Evolutionary conservation across 2,329 filamentous ascomycete genomes (phyloP), one percentile per base, ranked within the genome.

Genomic region (Lecanoromycetidae sp.): DNA sequence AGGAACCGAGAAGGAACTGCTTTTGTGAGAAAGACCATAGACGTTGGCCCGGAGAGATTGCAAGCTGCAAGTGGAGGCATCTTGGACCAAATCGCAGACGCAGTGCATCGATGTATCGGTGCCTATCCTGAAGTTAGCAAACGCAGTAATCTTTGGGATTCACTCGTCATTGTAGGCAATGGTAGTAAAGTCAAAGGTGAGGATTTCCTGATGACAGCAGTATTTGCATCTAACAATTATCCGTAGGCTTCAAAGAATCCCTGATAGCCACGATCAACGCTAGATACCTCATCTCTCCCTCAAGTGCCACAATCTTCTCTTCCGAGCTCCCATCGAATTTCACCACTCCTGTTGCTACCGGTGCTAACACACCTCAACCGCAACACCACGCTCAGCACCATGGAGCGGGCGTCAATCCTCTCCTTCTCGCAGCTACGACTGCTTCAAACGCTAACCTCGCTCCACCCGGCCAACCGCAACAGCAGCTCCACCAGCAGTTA

Each of bases 241-340:
- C 30, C 57, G 70, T 71, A 69, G 87, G 91, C 4, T 90, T 98
- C 63, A 88, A 84, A 55, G 87, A 95, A 57, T 86, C 90, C 55
- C 79, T 98, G 39, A 63, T 96, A 30, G 76, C 83, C 57, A 87
- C 80, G 0, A 76, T 98, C 29, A 77, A 77, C 30, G 76, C 81
- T 40, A 87, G 88, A 54, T 91, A 94, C 63, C 76, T 95, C 45
- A 80, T 98, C 55, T 94, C 88, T 2, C 91, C 91, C 0, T 88
- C 83, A 23, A 90, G 87, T 1, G 87, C 87, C 42, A 95, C 88
- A 34, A 96, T 96, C 59, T 96, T 96, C 72, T 94, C 88, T 29
- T 94, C 87, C 19, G 91, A 98, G 65, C 79, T 96, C 30, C 91
- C 91, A 6, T 95, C 87, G 7, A 90, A 91, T 66, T 77, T 95